These are phyloP conservation scores for Ganoderma lingzhi DNA, from an alignment of 1,284 basidiomycete species.

Conservation along the genomic window DNA sequence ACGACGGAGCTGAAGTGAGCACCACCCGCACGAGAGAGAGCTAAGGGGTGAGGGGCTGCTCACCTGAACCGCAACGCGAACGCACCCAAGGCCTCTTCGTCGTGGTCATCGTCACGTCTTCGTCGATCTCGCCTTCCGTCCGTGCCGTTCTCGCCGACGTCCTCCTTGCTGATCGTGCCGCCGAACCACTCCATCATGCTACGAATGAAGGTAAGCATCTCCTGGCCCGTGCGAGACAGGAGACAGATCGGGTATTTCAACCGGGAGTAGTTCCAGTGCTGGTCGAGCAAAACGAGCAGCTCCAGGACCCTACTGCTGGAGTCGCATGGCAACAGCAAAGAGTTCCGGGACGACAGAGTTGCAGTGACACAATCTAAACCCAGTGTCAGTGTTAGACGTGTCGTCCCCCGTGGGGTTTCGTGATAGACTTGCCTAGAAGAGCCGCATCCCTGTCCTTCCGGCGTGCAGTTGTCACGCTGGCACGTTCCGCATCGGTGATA, in stretches of 20 bases:
- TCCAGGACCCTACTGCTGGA: conserved; percentile 94
- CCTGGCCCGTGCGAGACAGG: conserved; percentile 88
- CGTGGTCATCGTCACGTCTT: conserved; percentile 69
- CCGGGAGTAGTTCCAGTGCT: conserved; percentile 94
- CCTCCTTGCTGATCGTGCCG: conserved; percentile 90
- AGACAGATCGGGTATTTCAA: conserved; percentile 91
- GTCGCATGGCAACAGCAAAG: conserved; percentile 92
- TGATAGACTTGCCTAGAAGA: conserved; percentile 72
- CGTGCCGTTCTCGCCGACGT: conserved; percentile 79
- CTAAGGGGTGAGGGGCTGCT: conserved; percentile 28
- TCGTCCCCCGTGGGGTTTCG: neutral
- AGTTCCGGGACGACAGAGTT: conserved; percentile 79
- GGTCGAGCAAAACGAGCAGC: conserved; percentile 93
- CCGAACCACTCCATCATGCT: conserved; percentile 99
- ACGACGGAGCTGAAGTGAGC: neutral
- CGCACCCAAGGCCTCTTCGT: conserved; percentile 80
- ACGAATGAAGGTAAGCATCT: conserved; percentile 94
- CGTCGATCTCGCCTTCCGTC: conserved; percentile 60
- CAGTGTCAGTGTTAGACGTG: conserved; percentile 12
- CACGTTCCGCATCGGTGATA: conserved; percentile 92
- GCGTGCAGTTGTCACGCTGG: conserved; percentile 83
- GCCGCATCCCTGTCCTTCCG: conserved; percentile 92
- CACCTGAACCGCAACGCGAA: conserved; percentile 81
- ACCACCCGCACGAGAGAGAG: neutral
- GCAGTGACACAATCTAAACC: conserved; percentile 82